Percentiles rank a stretch among this genome's conserved stretches.
Conservation (phyloP, 2,329 filamentous ascomycete genomes). For the Epichloe sibirici region DNA sequence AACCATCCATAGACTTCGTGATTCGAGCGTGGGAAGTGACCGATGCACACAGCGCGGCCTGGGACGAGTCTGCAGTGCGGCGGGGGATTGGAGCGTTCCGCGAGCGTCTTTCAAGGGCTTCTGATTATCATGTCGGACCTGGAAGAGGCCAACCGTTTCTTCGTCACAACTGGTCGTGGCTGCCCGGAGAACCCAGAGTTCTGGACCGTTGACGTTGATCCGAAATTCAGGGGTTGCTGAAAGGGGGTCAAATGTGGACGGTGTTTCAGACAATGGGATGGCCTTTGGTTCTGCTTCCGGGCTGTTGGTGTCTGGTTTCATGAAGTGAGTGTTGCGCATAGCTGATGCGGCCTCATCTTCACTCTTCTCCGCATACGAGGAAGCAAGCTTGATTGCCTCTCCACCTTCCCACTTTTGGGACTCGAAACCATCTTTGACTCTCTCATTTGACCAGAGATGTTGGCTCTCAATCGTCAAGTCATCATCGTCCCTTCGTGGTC, state of each 20-base stretch:
- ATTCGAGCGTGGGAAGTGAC: constrained; percentile 1
- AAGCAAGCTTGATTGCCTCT: neutral
- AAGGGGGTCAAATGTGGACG: neutral
- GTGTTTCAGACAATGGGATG: neutral
- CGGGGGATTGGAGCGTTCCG: neutral
- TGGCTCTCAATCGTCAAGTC: neutral
- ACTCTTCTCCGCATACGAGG: neutral
- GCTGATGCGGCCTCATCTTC: neutral
- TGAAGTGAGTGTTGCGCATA: too few species aligned
- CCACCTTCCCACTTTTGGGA: neutral
- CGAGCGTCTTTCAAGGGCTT: neutral
- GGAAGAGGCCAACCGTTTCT: neutral
- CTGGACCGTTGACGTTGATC: neutral
- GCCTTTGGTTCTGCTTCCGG: neutral
- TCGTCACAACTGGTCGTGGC: neutral
- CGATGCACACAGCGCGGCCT: neutral
- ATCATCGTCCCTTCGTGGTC: neutral
- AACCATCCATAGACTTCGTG: constrained; percentile 5
- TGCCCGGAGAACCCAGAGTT: neutral
- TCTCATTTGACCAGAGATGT: neutral
- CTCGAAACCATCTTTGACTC: constrained; percentile 3
- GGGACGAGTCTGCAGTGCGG: constrained; percentile 2
- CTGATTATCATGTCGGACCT: neutral
- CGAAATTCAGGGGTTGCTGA: neutral
- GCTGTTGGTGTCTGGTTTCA: neutral